Evolutionary conservation across 1,139 yeast species (phyloP), one percentile per base, ranked within the genome.

Genomic region (Lodderomyces metapsilosis): DNA sequence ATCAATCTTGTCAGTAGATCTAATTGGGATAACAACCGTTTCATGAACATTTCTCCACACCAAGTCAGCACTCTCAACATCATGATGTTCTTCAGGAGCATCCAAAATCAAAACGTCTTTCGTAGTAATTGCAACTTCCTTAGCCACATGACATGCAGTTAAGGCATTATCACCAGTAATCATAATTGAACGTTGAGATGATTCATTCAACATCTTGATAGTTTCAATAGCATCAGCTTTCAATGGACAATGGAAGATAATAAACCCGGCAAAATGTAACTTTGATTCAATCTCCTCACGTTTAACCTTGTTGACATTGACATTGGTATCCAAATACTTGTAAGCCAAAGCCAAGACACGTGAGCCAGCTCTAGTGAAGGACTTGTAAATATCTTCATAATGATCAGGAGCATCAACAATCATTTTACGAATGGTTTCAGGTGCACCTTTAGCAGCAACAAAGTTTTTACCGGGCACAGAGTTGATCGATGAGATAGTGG

Each of bases 131-230:
- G 75, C 84, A 47, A 94, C 98, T 64, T 88, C 95, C 54, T 83
- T 82, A 30, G 98, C 98, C 54, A 92, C 98, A 61, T 92, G 98
- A 50, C 95, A 94, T 30, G 98, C 99, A 50, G 99, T 92, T 59
- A 92, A 78, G 28, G 98, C 98, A 63, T 92, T 94, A 66, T 92
- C 99, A 72, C 98, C 99, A 45, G 99, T 92, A 56, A 94, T 94
- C 98, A 92, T 92, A 39, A 94, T 82, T 62, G 85, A 83, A 61
- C 99, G 88, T 62, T 92, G 99, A 43, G 94, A 83, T 1, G 97
- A 89, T 59, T 89, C 95, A 62, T 88, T 92, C 64, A 92, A 77
- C 97, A 89, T 91, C 58, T 81, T 74, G 53, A 92, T 84, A 37
- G 97, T 85, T 53, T 83, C 92, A 59, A 88, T 71, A 33, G 98